phyloP scores from a whole-genome alignment of 169 alveolate genomes.

The Amoebophrya sp. region DNA sequence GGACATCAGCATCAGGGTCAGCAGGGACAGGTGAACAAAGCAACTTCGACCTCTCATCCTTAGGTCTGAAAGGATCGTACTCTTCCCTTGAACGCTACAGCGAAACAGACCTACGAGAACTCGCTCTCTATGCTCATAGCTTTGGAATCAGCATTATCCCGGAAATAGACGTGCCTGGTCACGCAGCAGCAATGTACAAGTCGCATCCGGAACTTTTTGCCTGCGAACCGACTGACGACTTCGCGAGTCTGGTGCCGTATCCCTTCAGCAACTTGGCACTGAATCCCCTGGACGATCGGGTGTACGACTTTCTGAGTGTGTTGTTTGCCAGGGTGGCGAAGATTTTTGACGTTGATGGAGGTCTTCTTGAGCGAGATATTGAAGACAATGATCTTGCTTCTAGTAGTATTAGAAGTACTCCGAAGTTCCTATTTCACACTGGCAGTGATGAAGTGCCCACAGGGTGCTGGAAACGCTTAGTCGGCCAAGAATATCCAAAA shows the following conservation, averaged over 20 bases:
- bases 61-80: background rate
- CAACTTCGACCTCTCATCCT: background rate
- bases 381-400: too few species aligned
- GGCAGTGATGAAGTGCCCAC: background rate
- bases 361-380: background rate
- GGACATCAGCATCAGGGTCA: too few species aligned
- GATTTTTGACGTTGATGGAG: background rate
- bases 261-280: background rate
- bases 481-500: too few species aligned
- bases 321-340: background rate
- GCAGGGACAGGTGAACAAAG: too few species aligned
- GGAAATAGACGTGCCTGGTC: conserved; percentile 4
- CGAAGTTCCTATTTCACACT: background rate
- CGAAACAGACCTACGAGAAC: background rate
- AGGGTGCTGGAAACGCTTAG: background rate
- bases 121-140: background rate
- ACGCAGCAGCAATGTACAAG: background rate
- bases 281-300: background rate
- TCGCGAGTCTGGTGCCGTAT: background rate
- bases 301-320: background rate
- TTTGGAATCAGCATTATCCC: background rate
- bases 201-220: background rate
- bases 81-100: background rate
- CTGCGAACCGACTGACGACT: background rate
- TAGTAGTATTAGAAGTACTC: too few species aligned